Base-by-base conservation (phyloP, 371 early-diverging fungal species). In the Rhizopus microsporus region DNA sequence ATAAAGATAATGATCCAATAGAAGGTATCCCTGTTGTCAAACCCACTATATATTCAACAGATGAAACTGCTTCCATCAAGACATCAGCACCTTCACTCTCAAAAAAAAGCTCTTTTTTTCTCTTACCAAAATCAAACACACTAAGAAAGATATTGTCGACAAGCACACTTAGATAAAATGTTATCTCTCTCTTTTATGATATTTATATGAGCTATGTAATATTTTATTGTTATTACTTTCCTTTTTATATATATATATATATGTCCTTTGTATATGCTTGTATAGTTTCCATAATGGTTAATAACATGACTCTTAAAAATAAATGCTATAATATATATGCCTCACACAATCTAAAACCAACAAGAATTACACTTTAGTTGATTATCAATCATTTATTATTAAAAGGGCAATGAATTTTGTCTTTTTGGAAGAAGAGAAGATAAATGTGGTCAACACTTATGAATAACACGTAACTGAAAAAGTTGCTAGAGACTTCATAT, bases 81-180 rank as follows among this genome's bases (percentile, higher is more conserved):
- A 35, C 35, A 39, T 51, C 38, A 49, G 54, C 39, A 10, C 40
- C 49, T 35, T 60, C 65, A 10, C 35, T 65, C 30, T 38, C 60
- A 60, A 65, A 65, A 60, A 60, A 60, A 52, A 56, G 47, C 33
- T 62, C 59, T 13, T 33, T 45, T 52, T 63, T 63, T 58, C 46
- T 29, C 29, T 63, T 65, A 44, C 66, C 42, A 57, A 56, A 54
- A 39, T 56, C 60, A 57, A 56, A 55, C 46, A 59, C 66, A 13
- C 42, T 65, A 53, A 60, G 66, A 60, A 57, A 45, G 29, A 65
- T 65, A 46, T 54, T 65, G 9, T 56, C 60, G 33, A 57, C 61
- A 53, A 65, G 66, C 42, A 55, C 66, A 16, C 47, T 65, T 44
- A 65, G 66, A 57, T 65, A 37, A 56, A 40, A 3, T 16, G 51